A percentile compares a stretch with the other conserved stretches of the same genome.
phyloP scores from a whole-genome alignment of 768 basidiomycete species.

The Chalciporus chontae region DNA sequence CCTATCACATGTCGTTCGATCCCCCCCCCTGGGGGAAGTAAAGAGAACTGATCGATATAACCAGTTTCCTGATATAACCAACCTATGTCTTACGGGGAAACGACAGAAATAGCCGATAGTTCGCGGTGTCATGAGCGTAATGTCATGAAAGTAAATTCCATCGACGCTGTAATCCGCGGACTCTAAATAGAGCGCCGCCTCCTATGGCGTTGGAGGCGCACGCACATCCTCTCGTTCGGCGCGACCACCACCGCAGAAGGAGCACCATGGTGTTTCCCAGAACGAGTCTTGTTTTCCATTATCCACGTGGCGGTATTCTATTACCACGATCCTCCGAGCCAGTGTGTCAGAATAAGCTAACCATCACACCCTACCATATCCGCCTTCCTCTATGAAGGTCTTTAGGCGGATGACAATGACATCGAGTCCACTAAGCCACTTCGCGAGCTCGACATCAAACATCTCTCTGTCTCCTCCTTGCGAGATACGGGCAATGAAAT shows the following conservation, averaged over 20 bases:
- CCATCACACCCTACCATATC: conserved; percentile 52
- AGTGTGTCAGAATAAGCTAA: not conserved
- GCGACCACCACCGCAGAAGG: not conserved
- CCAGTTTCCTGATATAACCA: not conserved
- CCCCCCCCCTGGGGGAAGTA: conserved; percentile 1
- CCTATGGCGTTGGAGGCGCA: conserved; percentile 6
- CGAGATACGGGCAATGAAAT: conserved; percentile 60
- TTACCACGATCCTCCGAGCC: conserved; percentile 21
- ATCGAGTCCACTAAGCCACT: conserved; percentile 65
- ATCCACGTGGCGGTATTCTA: conserved; percentile 16
- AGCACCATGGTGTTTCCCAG: conserved; percentile 6
- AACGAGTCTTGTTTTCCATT: not conserved
- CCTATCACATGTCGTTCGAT: conserved; percentile 8
- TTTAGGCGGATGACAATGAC: conserved; percentile 48
- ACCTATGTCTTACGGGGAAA: not conserved
- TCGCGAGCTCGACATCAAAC: conserved; percentile 51
- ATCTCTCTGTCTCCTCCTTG: conserved; percentile 62
- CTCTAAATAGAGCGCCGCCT: conserved; percentile 9
- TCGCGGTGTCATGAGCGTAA: not conserved
- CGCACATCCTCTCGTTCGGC: not conserved
- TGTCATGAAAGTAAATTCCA: conserved; percentile 1
- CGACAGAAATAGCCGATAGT: conserved; percentile 1
- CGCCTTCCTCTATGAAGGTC: conserved; percentile 54
- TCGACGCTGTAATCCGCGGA: conserved; percentile 19
- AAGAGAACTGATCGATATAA: not conserved